phyloP scores from a whole-genome alignment of 768 basidiomycete species.

The Lenzites betulinus region DNA sequence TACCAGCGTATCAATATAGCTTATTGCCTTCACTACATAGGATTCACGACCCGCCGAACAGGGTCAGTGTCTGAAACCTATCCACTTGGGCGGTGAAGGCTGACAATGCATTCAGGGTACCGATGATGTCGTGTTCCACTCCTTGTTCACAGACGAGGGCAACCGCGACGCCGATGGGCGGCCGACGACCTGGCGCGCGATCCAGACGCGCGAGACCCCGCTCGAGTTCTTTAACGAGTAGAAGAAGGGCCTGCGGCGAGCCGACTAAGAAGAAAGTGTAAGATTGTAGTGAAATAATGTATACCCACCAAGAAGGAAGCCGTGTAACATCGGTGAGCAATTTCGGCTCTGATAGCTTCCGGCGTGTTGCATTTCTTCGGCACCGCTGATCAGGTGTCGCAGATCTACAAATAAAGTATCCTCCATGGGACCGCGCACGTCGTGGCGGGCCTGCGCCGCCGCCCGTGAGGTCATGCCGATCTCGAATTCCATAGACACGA shows the following conservation, averaged over 20 bases:
- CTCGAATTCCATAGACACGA: no score
- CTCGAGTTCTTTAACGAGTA: conserved; percentile 74
- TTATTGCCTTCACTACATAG: conserved; percentile 36
- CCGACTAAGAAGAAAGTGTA: not conserved
- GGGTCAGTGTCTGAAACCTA: conserved; percentile 40
- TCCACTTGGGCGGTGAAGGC: not conserved
- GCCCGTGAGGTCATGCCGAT: no score
- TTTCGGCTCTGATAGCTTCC: no score
- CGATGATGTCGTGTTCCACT: conserved; percentile 71
- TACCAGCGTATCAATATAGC: not conserved
- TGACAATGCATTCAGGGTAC: conserved; percentile 46
- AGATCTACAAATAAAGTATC: no score
- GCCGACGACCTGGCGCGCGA: conserved; percentile 62
- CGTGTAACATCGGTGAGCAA: no score
- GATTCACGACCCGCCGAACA: conserved; percentile 76
- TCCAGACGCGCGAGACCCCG: conserved; percentile 59
- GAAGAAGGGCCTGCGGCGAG: not conserved
- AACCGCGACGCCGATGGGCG: conserved; percentile 33
- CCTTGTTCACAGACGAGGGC: conserved; percentile 52
- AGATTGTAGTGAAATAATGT: not conserved
- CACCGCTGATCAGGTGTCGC: no score
- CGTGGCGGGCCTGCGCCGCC: no score
- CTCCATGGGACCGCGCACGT: no score
- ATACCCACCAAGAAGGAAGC: conserved; percentile 1
- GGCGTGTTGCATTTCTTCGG: no score